phyloP scores from a whole-genome alignment of 116 monocot genomes.

The Papilionanthe hybrid region DNA sequence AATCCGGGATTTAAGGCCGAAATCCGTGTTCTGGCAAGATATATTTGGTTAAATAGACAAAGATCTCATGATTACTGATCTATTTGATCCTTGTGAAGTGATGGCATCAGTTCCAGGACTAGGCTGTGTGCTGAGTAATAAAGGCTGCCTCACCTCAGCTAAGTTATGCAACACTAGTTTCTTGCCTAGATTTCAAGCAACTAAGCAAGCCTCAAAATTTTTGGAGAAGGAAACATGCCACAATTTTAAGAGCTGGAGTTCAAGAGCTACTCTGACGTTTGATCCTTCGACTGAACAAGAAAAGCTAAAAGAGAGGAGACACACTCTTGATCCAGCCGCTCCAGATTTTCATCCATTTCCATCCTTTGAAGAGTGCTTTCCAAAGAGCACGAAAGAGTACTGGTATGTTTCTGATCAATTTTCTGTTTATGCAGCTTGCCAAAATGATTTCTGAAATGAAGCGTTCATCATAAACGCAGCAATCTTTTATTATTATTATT shows the following conservation, averaged over 20 bases:
- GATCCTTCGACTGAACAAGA: slow-evolving; percentile 40
- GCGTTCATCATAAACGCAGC: neutral
- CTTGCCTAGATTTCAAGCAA: slow-evolving; percentile 35
- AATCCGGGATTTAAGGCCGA: too few relatives aligned
- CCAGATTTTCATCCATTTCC: slow-evolving; percentile 95
- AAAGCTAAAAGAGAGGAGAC: slow-evolving; percentile 45
- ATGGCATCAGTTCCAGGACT: slow-evolving; percentile 51
- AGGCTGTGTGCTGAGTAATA: slow-evolving; percentile 32
- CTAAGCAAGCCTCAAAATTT: slow-evolving; percentile 8
- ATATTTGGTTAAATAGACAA: neutral
- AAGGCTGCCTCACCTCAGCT: slow-evolving; percentile 12
- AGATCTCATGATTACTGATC: neutral
- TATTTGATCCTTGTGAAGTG: slow-evolving; percentile 11
- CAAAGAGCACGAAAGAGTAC: slow-evolving; percentile 84
- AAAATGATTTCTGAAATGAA: neutral
- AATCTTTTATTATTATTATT: too few relatives aligned
- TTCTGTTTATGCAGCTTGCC: neutral
- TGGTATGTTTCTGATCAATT: slow-evolving; percentile 32
- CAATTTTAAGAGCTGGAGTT: slow-evolving; percentile 8
- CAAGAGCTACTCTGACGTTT: slow-evolving; percentile 54
- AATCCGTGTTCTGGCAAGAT: too few relatives aligned
- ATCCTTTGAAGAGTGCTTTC: slow-evolving; percentile 85
- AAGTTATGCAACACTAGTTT: slow-evolving; percentile 35
- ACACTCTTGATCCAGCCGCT: slow-evolving; percentile 70
- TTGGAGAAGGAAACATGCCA: slow-evolving; percentile 14